Evolutionary conservation across 2,329 filamentous ascomycete species (phyloP), one percentile per base, ranked within the genome.

Genomic region (Ilyonectria mors-panacis): DNA sequence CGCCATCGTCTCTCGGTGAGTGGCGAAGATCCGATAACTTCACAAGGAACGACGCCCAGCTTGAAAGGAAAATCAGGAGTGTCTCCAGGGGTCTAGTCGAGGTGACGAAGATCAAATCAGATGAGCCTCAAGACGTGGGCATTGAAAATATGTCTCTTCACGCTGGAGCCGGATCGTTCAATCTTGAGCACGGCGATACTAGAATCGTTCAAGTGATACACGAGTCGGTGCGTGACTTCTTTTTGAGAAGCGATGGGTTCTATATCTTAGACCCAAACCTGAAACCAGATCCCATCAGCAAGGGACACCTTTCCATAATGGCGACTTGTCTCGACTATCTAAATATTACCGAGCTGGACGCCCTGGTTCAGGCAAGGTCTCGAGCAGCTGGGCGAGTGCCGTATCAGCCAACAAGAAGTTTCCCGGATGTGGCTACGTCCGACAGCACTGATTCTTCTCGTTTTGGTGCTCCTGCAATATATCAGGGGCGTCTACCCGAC

Each of bases 1-100:
- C 12, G 0, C 65, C 63, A 1, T 30, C 13, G 0, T 72, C 70
- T 0, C 56, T 71, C 0, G 1, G 6, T 0, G 26, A 60, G 1
- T 73, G 67, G 70, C 50, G 63, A 4, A 1, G 3, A 0, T 73
- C 69, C 0, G 21, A 55, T 0, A 12, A 37, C 1, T 67, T 60
- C 2, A 70, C 63, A 0, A 42, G 55, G 8, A 70, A 44, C 2
- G 69, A 70, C 1, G 4, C 50, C 2, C 67, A 70, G 5, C 63
- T 73, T 4, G 67, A 64, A 23, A 65, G 65, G 8, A 28, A 64
- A 13, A 69, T 73, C 6, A 68, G 35, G 17, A 42, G 3, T 3
- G 1, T 72, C 1, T 70, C 70, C 0, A 51, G 17, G 3, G 70
- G 69, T 0, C 33, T 73, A 7, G 3, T 73, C 0, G 67, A 73